A percentile compares a stretch with the other conserved stretches of the same genome.
Conservation (phyloP, 2,329 filamentous ascomycete genomes). For the Chaetomium sp. region DNA sequence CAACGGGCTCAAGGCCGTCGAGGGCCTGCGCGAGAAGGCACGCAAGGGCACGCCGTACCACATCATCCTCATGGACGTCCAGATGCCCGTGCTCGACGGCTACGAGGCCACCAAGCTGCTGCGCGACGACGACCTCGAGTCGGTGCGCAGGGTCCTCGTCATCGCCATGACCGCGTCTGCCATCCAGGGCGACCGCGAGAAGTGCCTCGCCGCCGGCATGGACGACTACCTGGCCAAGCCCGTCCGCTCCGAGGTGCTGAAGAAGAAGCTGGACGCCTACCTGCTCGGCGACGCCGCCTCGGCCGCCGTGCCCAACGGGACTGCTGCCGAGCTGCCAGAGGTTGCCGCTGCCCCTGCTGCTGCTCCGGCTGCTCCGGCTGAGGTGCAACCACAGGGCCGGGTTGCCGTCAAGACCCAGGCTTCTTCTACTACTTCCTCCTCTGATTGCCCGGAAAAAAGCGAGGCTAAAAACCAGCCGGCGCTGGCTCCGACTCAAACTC, state of each 20-base stretch:
- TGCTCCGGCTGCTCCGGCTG: background rate
- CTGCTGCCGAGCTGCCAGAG: too few relatives aligned
- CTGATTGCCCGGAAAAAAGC: too few relatives aligned
- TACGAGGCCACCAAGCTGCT: conserved; percentile 88
- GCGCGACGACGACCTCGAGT: conserved; percentile 72
- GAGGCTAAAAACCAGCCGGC: too few relatives aligned
- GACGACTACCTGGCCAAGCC: conserved; percentile 97
- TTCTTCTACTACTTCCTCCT: too few relatives aligned
- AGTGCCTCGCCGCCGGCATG: conserved; percentile 95
- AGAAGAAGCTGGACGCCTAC: conserved; percentile 72
- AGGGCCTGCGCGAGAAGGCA: conserved; percentile 75
- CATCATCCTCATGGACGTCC: conserved; percentile 91
- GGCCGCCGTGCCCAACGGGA: background rate
- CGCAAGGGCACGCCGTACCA: conserved; percentile 78
- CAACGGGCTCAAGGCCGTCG: conserved; percentile 84
- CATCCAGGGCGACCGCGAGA: conserved; percentile 91
- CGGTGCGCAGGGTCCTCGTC: conserved; percentile 80
- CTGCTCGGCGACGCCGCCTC: background rate
- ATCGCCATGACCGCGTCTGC: conserved; percentile 97
- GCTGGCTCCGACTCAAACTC: background rate
- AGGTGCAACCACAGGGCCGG: background rate
- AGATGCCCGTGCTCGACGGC: conserved; percentile 92
- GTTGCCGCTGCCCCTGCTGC: background rate
- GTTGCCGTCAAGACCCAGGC: background rate
- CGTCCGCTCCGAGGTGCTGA: conserved; percentile 84